Base-by-base conservation (phyloP, 2,329 filamentous ascomycete species). In the Microcera coccophila region DNA sequence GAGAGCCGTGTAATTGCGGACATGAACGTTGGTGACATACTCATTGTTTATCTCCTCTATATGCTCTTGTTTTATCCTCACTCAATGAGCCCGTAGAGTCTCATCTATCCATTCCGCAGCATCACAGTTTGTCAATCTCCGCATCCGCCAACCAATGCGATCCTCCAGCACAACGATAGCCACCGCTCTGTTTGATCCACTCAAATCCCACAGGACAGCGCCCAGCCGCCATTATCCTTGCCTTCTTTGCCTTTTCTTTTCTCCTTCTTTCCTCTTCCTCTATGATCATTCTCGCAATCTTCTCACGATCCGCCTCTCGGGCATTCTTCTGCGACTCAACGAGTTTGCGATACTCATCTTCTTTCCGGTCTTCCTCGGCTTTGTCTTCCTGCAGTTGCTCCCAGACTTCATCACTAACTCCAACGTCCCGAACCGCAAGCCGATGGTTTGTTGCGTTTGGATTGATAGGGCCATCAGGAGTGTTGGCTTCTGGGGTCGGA, bases 111-210 rank as follows among this genome's bases (percentile, higher is more conserved):
- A n/a, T n/a, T n/a, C n/a, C n/a, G n/a, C 24, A 14, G 24, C 29
- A n/a, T 32, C n/a, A 32, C 43, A 50, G 15, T 4, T 31, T 49
- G 2, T 47, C 45, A 15, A 59, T 3, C 1, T 29, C 42, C 2
- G 14, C 44, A 17, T 60, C 34, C 0, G 57, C 5, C 18, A 63
- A 20, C 45, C 43, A 84, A 63, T 87, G 84, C 2, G 55, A 57
- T 0, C 83, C 83, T 0, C 75, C 84, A 0, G 72, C 71, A 63
- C 84, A 87, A 4, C 81, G 61, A 60, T 79, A 88, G 0, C 84
- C 84, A 1, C 54, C 57, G 2, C 2, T 31, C 53, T 82, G 73
- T 52, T 76, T 78, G 19, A 84, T 78, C 84, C 84, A 89, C 0
- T 44, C 41, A 54, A 36, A 88, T 0, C 83, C 84, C 15, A 41